Percentiles rank a stretch among this genome's conserved stretches.
Conservation (phyloP, 2,329 filamentous ascomycete genomes). For the Helicocarpus griseus region DNA sequence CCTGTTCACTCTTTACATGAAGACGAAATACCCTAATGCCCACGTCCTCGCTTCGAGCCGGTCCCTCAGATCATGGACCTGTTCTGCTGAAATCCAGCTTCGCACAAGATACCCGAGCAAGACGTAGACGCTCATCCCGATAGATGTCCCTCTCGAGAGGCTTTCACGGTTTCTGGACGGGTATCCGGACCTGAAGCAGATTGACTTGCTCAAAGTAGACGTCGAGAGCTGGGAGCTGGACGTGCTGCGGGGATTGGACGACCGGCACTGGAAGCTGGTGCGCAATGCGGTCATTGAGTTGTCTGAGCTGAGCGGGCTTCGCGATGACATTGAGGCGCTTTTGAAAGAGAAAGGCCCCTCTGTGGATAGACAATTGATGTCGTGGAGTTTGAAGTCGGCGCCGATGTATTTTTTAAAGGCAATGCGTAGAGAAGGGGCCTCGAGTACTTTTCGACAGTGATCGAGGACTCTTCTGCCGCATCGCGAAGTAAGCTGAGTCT, state of each 20-base stretch:
- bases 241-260: constrained; percentile 16
- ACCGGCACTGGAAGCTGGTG: constrained; percentile 15
- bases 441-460: background rate
- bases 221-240: constrained; percentile 19
- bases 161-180: constrained; percentile 14
- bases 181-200: constrained; percentile 7
- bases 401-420: background rate
- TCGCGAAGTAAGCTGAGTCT: too few species aligned
- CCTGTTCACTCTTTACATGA: constrained; percentile 19
- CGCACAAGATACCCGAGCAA: constrained; percentile 8
- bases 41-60: constrained; percentile 20
- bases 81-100: constrained; percentile 13
- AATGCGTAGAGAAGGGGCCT: background rate
- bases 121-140: constrained; percentile 1
- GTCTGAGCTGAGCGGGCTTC: constrained; percentile 9
- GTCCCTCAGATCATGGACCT: constrained; percentile 12
- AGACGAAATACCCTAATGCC: constrained; percentile 14
- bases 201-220: constrained; percentile 22
- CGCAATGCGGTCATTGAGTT: constrained; percentile 16
- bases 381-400: background rate
- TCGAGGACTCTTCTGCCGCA: too few species aligned
- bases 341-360: constrained; percentile 15
- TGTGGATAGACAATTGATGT: constrained; percentile 1
- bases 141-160: constrained; percentile 11
- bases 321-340: constrained; percentile 10